phyloP scores from a whole-genome alignment of 495 filamentous ascomycete species.

The Aspergillus heteromorphus region DNA sequence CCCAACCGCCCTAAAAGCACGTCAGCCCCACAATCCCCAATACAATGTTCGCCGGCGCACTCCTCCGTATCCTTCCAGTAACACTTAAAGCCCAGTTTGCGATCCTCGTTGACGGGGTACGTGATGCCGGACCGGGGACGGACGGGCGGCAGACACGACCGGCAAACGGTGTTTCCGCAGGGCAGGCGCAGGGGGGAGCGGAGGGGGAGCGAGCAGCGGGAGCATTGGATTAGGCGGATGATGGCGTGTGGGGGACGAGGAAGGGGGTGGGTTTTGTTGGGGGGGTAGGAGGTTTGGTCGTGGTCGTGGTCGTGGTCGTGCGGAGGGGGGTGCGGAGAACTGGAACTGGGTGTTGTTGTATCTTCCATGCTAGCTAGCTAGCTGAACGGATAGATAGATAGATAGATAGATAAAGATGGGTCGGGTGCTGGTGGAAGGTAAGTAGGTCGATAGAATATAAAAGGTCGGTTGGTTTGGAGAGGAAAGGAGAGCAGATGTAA shows the following conservation, averaged over 20 bases:
- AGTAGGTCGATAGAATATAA: no score
- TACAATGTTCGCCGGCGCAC: conserved; percentile 66
- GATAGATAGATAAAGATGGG: not conserved
- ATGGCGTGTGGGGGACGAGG: conserved; percentile 36
- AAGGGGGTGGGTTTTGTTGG: conserved; percentile 1
- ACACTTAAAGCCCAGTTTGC: conserved; percentile 65
- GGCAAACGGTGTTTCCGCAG: conserved; percentile 77
- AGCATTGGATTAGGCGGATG: conserved; percentile 69
- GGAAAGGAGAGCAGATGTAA: not conserved
- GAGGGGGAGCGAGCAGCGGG: conserved; percentile 64
- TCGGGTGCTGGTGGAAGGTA: no score
- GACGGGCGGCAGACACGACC: conserved; percentile 62
- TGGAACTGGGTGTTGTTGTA: conserved; percentile 4
- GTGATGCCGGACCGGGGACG: conserved; percentile 61
- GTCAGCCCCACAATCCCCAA: conserved; percentile 70
- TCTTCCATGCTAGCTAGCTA: conserved; percentile 26
- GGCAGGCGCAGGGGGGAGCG: conserved; percentile 68
- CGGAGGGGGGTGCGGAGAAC: conserved; percentile 10
- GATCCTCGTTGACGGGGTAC: conserved; percentile 60
- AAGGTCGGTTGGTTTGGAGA: not conserved
- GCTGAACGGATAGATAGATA: not conserved
- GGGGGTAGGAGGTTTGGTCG: not conserved
- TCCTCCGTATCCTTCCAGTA: conserved; percentile 46
- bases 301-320: conserved; percentile 5
- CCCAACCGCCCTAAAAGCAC: conserved; percentile 65